phyloP scores from a whole-genome alignment of 1,139 yeast genomes.

The Sugiyamaella xylanicola region DNA sequence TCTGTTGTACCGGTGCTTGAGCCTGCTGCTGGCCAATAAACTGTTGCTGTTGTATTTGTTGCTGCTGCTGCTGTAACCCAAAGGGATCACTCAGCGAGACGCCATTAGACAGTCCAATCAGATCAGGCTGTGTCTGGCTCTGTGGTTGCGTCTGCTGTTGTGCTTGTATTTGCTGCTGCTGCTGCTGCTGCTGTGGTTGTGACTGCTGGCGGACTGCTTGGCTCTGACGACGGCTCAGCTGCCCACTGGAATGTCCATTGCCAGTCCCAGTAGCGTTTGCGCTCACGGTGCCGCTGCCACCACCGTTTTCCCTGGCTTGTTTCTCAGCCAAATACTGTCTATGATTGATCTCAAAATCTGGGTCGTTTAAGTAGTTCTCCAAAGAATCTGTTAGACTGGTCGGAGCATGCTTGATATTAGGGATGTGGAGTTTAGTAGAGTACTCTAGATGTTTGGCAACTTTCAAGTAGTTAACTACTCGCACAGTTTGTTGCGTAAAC shows the following conservation, averaged over 20 bases:
- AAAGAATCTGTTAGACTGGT: slow-evolving; percentile 85
- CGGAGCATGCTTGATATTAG: slow-evolving; percentile 96
- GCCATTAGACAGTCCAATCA: slow-evolving; percentile 8
- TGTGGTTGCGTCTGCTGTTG: slow-evolving; percentile 24
- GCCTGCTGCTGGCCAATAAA: not conserved
- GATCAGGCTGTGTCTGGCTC: slow-evolving; percentile 24
- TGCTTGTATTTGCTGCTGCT: not conserved
- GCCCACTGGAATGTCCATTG: not conserved
- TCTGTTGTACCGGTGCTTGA: not conserved
- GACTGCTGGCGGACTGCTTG: not conserved
- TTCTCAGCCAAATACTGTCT: slow-evolving; percentile 73
- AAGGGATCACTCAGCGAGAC: slow-evolving; percentile 9
- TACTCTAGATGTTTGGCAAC: slow-evolving; percentile 87
- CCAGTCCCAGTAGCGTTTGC: not conserved
- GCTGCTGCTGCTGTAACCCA: slow-evolving; percentile 24
- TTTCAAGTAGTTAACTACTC: slow-evolving; percentile 83
- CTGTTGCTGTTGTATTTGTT: not conserved
- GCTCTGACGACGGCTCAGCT: not conserved
- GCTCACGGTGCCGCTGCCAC: not conserved
- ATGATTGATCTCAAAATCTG: slow-evolving; percentile 80
- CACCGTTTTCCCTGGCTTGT: slow-evolving; percentile 41
- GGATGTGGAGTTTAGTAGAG: slow-evolving; percentile 87
- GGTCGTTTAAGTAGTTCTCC: slow-evolving; percentile 85
- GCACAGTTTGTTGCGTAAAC: slow-evolving; percentile 83
- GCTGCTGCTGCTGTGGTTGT: not conserved